Evolutionary conservation across 176 grass and related monocot species (phyloP).

Genomic region (Poa pratensis): DNA sequence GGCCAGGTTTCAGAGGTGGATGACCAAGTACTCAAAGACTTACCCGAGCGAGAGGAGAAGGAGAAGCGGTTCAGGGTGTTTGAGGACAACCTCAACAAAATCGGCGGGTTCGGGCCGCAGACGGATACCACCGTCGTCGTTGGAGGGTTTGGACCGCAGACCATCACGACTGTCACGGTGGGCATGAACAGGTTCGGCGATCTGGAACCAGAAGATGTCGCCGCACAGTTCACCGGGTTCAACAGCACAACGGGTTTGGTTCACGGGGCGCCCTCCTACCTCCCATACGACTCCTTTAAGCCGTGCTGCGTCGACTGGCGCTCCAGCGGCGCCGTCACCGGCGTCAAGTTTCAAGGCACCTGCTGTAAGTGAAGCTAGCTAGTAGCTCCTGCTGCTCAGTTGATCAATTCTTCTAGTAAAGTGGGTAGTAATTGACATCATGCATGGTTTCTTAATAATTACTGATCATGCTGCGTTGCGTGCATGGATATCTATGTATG

Average conservation of each 20-base stretch:
- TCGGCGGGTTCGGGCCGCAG: slow-evolving; percentile 28
- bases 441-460: neutral
- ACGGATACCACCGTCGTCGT: neutral
- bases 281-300: neutral
- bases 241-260: neutral
- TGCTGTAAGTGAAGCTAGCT: slow-evolving; percentile 35
- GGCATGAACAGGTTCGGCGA: slow-evolving; percentile 54
- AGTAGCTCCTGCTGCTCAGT: neutral
- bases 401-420: neutral
- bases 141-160: slow-evolving; percentile 23
- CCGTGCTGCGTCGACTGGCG: slow-evolving; percentile 51
- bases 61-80: slow-evolving; percentile 37
- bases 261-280: neutral
- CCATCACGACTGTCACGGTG: neutral
- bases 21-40: neutral
- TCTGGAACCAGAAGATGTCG: slow-evolving; percentile 23
- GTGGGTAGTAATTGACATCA: neutral
- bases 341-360: slow-evolving; percentile 32
- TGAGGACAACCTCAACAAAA: slow-evolving; percentile 30
- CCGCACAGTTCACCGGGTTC: slow-evolving; percentile 26
- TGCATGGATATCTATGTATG: neutral
- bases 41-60: slow-evolving; percentile 24
- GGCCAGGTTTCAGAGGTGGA: slow-evolving; percentile 19
- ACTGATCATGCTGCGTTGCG: no score
- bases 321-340: slow-evolving; percentile 40